Base-by-base conservation (phyloP, 2,329 filamentous ascomycete genomes). In the Neofusicoccum sp. region DNA sequence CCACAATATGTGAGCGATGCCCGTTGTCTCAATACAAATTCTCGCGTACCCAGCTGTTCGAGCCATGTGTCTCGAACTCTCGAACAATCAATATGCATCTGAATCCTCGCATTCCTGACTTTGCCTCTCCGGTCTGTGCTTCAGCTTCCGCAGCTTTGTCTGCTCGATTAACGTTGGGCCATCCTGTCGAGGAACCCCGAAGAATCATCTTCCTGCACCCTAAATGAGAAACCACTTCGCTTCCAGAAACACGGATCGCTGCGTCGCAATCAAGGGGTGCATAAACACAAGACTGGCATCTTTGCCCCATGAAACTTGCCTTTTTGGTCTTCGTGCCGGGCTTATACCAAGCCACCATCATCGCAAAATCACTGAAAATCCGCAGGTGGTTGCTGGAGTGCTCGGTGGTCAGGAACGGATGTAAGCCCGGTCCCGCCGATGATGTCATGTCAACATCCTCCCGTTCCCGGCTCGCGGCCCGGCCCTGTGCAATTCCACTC, bases 391-490 rank as follows among this genome's bases (percentile, higher is more conserved):
- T 7, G n/a, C 28, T 29, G 37, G 1, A 28, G 9, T 22, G 49
- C 3, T 28, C 4, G 4, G 43, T 44, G 29, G 7, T 16, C 29
- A 34, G 54, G 7, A 36, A 16, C 54, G 41, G 39, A 45, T 12
- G 16, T 8, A 31, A 9, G 8, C 22, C 54, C 54, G 54, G 54
- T 58, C 54, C 54, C 41, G 45, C 54, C 29, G 43, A 37, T 58
- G 41, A 58, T 45, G 41, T 58, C 54, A 58, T 45, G 49, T 14
- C 39, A 12, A n/a, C 14, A 22, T 22, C 22, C 22, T 22, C 22
- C 11, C n/a, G 11, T 36, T 58, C 31, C 54, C 54, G 45, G 54
- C 29, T 45, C 7, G 7, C 31, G 41, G 54, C n/a, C 36, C 41
- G 54, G 54, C 28, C 37, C 54, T n/a, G 28, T 33, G 39, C 52